phyloP scores from a whole-genome alignment of 2,329 filamentous ascomycete genomes.

The Lasiodiplodia sp. region DNA sequence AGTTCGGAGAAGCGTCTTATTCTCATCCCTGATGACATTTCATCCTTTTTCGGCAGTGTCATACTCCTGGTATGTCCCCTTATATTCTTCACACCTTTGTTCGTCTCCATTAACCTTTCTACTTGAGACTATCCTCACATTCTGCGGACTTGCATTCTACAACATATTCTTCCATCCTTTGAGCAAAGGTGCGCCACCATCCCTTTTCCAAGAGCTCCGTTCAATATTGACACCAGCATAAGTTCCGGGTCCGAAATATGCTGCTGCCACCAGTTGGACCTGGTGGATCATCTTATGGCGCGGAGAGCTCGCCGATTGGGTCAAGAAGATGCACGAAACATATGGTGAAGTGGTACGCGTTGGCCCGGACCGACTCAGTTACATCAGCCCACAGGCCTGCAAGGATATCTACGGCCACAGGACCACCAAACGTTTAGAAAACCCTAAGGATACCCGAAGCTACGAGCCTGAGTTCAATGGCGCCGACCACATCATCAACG shows the following conservation, averaged over 20 bases:
- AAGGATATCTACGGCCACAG: conserved; percentile 49
- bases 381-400: conserved; percentile 51
- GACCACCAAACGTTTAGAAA: conserved; percentile 34
- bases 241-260: too few relatives aligned
- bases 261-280: too few relatives aligned
- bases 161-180: conserved; percentile 54
- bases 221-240: conserved; percentile 40
- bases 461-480: conserved; percentile 42
- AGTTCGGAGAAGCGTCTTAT: too few relatives aligned
- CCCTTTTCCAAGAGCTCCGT: conserved; percentile 42
- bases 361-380: conserved; percentile 48
- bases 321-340: conserved; percentile 44
- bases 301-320: conserved; percentile 39
- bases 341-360: conserved; percentile 54
- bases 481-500: conserved; percentile 41
- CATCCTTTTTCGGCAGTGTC: too few relatives aligned
- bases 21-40: too few relatives aligned
- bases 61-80: too few relatives aligned
- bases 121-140: too few relatives aligned
- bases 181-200: conserved; percentile 49
- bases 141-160: conserved; percentile 32
- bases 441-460: conserved; percentile 38
- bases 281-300: conserved; percentile 34
- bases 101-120: too few relatives aligned
- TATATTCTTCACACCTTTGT: too few relatives aligned